Percentiles rank a stretch among this genome's conserved stretches.
Conservation (phyloP, 805 yeast species). For the Saturnispora dispora region DNA sequence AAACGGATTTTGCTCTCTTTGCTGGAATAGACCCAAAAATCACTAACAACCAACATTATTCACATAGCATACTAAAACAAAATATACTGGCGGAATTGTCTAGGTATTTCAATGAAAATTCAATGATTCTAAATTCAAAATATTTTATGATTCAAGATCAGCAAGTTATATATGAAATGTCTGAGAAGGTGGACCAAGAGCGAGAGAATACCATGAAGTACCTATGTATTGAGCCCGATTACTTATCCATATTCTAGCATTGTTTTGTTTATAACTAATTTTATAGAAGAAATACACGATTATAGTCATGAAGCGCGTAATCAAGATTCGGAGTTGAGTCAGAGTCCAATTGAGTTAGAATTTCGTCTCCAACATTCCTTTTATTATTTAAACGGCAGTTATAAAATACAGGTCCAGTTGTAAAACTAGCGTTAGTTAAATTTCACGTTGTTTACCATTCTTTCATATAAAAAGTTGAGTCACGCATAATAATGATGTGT, state of each 20-base stretch:
- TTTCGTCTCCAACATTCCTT: too few species aligned
- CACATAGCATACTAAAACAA: not conserved
- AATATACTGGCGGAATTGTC: not conserved
- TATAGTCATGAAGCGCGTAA: not conserved
- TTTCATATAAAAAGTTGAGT: too few species aligned
- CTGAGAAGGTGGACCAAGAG: not conserved
- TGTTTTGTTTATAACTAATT: not conserved
- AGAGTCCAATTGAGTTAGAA: not conserved
- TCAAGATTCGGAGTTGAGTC: not conserved
- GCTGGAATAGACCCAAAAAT: constrained; percentile 10
- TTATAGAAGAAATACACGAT: not conserved
- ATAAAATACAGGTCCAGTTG: too few species aligned
- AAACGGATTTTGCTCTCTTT: constrained; percentile 6
- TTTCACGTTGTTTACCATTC: too few species aligned
- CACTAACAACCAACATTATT: not conserved
- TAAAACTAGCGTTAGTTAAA: too few species aligned
- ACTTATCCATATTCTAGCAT: not conserved
- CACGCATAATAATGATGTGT: too few species aligned
- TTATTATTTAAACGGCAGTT: too few species aligned
- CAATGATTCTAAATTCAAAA: not conserved
- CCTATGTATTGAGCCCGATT: not conserved
- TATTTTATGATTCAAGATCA: not conserved
- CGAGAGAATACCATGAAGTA: not conserved
- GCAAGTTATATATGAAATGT: constrained; percentile 1
- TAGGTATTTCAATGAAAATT: not conserved